Evolutionary conservation across 495 filamentous ascomycete species (phyloP).

Genomic region (Tetracladium setigerum): DNA sequence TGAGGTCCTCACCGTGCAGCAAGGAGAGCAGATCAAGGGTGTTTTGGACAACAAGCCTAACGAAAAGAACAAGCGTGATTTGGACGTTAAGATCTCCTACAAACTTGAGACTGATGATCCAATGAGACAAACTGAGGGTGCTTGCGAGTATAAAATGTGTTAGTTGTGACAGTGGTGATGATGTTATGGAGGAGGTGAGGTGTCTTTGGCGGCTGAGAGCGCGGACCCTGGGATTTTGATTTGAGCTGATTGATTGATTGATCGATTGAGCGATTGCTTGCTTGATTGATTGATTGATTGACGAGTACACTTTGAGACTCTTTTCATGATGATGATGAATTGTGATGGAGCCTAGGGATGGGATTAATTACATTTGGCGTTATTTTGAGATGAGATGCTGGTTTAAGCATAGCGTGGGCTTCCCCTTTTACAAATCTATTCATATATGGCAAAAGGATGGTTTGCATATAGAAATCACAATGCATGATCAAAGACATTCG

Average conservation of each 20-base stretch:
- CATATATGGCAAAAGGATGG: too few species aligned
- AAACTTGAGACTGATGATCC: constrained; percentile 66
- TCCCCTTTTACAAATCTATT: too few species aligned
- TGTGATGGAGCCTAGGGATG: too few species aligned
- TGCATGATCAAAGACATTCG: too few species aligned
- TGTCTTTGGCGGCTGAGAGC: constrained; percentile 24
- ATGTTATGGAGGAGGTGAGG: not conserved
- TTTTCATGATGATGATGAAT: too few species aligned
- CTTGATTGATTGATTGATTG: too few species aligned
- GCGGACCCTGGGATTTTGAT: constrained; percentile 19
- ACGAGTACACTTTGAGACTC: too few species aligned
- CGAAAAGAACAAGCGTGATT: constrained; percentile 85
- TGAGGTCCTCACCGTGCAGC: constrained; percentile 76
- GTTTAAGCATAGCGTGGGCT: too few species aligned
- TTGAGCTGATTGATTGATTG: not conserved
- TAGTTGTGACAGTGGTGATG: constrained; percentile 14
- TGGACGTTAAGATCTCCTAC: constrained; percentile 87
- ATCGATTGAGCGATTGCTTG: too few species aligned
- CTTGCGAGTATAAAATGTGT: constrained; percentile 87
- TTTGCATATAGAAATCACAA: too few species aligned
- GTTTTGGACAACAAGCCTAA: constrained; percentile 78
- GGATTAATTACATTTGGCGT: too few species aligned
- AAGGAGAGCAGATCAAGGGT: constrained; percentile 66
- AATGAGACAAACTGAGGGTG: constrained; percentile 57
- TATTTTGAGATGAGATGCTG: too few species aligned